phyloP scores from a whole-genome alignment of 345 rosid genomes.

The Hibiscus tridactylites region DNA sequence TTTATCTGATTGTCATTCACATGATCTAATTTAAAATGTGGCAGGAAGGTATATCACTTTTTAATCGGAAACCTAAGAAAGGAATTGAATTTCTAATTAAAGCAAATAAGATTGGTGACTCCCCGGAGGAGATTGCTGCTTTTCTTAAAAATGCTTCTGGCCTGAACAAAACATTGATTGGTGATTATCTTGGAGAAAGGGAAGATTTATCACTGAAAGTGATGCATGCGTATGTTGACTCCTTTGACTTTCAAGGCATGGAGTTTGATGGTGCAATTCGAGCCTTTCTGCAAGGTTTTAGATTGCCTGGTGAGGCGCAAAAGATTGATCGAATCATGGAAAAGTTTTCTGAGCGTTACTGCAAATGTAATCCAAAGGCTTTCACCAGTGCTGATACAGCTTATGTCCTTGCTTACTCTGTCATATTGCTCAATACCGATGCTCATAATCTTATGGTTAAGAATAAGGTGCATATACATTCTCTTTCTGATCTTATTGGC shows the following conservation, averaged over 20 bases:
- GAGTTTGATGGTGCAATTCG: slow-evolving; percentile 97
- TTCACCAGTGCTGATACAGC: slow-evolving; percentile 97
- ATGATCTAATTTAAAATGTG: slow-evolving; percentile 40
- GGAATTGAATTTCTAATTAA: slow-evolving; percentile 93
- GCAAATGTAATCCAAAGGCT: slow-evolving; percentile 91
- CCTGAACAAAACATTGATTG: slow-evolving; percentile 79
- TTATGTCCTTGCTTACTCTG: slow-evolving; percentile 97
- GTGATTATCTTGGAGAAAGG: slow-evolving; percentile 98
- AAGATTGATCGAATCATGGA: slow-evolving; percentile 99
- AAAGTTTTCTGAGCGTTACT: slow-evolving; percentile 89
- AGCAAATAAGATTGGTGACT: slow-evolving; percentile 82
- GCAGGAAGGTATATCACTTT: slow-evolving; percentile 99
- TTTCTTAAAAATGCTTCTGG: slow-evolving; percentile 87
- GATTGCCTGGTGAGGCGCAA: slow-evolving; percentile 99
- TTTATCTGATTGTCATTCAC: slow-evolving; percentile 7
- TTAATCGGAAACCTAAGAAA: slow-evolving; percentile 89
- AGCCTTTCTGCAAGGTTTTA: slow-evolving; percentile 75
- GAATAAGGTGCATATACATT: slow-evolving; percentile 57
- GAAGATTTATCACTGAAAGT: slow-evolving; percentile 91
- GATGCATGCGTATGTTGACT: slow-evolving; percentile 97
- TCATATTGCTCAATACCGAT: slow-evolving; percentile 94
- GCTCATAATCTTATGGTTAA: slow-evolving; percentile 97
- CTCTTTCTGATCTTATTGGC: slow-evolving; percentile 14
- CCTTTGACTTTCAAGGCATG: slow-evolving; percentile 80
- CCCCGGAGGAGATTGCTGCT: slow-evolving; percentile 91